phyloP scores from a whole-genome alignment of 768 basidiomycete species.

The Xerocomellus dryophilus region DNA sequence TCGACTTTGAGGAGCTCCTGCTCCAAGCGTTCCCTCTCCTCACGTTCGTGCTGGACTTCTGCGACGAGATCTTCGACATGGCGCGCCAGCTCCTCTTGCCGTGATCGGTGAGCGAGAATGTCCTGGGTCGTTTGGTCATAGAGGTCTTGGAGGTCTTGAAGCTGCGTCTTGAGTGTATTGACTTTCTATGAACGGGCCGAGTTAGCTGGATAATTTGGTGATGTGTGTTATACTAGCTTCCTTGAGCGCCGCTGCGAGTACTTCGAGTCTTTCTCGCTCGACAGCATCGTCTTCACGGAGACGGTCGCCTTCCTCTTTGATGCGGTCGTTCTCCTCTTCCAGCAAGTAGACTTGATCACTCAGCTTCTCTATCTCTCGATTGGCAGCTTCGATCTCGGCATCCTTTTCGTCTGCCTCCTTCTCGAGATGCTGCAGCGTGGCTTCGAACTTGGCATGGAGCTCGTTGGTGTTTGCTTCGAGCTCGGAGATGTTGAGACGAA shows the following conservation, averaged over 20 bases:
- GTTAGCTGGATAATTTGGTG: not conserved
- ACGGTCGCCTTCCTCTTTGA: slow-evolving; percentile 68
- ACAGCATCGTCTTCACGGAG: slow-evolving; percentile 68
- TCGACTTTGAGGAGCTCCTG: slow-evolving; percentile 55
- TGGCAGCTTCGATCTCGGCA: slow-evolving; percentile 66
- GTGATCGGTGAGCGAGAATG: slow-evolving; percentile 60
- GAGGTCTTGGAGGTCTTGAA: slow-evolving; percentile 60
- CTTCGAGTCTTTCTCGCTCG: slow-evolving; percentile 68
- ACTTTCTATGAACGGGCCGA: slow-evolving; percentile 56
- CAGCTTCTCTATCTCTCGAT: slow-evolving; percentile 75
- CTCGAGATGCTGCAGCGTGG: slow-evolving; percentile 72
- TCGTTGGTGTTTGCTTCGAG: slow-evolving; percentile 71
- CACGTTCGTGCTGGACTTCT: slow-evolving; percentile 58
- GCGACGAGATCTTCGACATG: slow-evolving; percentile 71
- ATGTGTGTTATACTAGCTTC: slow-evolving; percentile 48
- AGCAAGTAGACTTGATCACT: slow-evolving; percentile 78
- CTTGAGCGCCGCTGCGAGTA: slow-evolving; percentile 69
- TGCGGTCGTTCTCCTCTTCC: slow-evolving; percentile 81
- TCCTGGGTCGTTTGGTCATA: slow-evolving; percentile 66
- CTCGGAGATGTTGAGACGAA: slow-evolving; percentile 70
- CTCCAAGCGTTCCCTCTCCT: slow-evolving; percentile 52
- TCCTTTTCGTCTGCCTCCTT: slow-evolving; percentile 78
- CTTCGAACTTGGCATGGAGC: slow-evolving; percentile 70
- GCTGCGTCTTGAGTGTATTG: slow-evolving; percentile 54
- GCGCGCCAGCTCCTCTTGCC: slow-evolving; percentile 73